A percentile compares a stretch with the other conserved stretches of the same genome.
Conservation (phyloP, 139 green algal species). For the Chlamydomonas schloesseri region DNA sequence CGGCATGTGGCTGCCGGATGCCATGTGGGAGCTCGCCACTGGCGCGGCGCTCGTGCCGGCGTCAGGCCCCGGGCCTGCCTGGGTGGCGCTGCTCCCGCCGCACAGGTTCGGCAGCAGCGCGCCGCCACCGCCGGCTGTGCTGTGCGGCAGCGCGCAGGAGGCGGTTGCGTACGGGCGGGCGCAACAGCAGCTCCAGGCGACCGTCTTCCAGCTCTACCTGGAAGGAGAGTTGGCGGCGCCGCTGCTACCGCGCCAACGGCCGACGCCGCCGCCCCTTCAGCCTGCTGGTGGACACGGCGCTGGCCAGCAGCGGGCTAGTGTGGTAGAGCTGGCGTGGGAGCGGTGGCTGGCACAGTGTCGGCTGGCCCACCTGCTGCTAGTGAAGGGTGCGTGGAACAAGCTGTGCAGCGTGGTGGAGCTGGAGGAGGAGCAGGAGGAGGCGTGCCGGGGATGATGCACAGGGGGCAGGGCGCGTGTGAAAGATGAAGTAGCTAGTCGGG, state of each 20-base stretch:
- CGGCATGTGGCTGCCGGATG: conserved; percentile 26
- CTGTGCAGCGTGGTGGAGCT: conserved; percentile 26
- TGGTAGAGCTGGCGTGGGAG: conserved; percentile 5
- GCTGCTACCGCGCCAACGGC: conserved; percentile 37
- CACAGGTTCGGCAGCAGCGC: neutral
- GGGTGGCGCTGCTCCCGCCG: neutral
- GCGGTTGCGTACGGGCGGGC: conserved; percentile 66
- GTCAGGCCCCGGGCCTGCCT: too few relatives aligned
- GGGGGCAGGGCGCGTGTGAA: neutral
- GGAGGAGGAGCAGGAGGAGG: neutral
- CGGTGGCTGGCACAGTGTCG: conserved; percentile 44
- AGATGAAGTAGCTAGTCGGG: too few relatives aligned
- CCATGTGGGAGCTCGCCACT: conserved; percentile 7
- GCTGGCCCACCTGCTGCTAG: conserved; percentile 43
- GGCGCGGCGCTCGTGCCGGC: neutral
- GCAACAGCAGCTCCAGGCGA: conserved; percentile 83
- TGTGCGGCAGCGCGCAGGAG: conserved; percentile 4
- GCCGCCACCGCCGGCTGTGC: conserved; percentile 1
- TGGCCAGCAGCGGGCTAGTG: neutral
- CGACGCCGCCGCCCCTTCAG: neutral
- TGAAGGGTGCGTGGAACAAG: conserved; percentile 45
- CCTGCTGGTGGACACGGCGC: too few relatives aligned
- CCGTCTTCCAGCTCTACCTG: conserved; percentile 57
- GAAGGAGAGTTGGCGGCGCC: conserved; percentile 29
- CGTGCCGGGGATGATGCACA: too few relatives aligned